Conservation (phyloP, 1,139 yeast species). For the Yamadazyma friedrichii region DNA sequence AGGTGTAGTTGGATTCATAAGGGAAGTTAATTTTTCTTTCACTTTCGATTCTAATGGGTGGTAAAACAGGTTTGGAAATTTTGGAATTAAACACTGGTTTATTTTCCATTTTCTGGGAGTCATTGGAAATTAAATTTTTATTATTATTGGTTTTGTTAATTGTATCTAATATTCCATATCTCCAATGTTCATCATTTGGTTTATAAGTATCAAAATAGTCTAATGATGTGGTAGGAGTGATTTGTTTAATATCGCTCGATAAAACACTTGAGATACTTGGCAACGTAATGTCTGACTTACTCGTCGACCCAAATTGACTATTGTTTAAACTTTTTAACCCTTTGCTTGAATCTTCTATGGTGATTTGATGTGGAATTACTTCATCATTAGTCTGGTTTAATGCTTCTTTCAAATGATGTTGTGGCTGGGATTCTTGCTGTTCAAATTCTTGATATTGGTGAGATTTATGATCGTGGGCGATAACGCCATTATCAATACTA, state of each 20-base stretch:
- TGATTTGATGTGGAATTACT: not conserved
- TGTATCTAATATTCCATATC: constrained; percentile 41
- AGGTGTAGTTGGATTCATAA: constrained; percentile 54
- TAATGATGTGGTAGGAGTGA: constrained; percentile 45
- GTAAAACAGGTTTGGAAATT: constrained; percentile 27
- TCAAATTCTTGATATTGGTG: no score
- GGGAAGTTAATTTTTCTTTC: constrained; percentile 51
- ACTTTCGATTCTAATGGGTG: constrained; percentile 27
- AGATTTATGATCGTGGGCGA: not conserved
- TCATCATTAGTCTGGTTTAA: no score
- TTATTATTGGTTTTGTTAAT: constrained; percentile 25
- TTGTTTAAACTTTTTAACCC: constrained; percentile 2
- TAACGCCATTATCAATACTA: constrained; percentile 3
- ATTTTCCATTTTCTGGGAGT: constrained; percentile 5
- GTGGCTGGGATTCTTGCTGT: no score
- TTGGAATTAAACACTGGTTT: constrained; percentile 45
- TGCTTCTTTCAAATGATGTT: no score
- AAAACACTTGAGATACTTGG: constrained; percentile 46
- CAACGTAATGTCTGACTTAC: constrained; percentile 20
- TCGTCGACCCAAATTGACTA: constrained; percentile 1
- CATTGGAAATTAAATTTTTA: not conserved
- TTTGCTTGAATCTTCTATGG: constrained; percentile 2
- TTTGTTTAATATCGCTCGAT: constrained; percentile 27
- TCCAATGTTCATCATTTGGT: constrained; percentile 49
- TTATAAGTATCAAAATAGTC: constrained; percentile 49